These are phyloP conservation scores for Colletotrichum sp. DNA, from an alignment of 2,329 filamentous ascomycete genomes.

Conservation along the genomic window DNA sequence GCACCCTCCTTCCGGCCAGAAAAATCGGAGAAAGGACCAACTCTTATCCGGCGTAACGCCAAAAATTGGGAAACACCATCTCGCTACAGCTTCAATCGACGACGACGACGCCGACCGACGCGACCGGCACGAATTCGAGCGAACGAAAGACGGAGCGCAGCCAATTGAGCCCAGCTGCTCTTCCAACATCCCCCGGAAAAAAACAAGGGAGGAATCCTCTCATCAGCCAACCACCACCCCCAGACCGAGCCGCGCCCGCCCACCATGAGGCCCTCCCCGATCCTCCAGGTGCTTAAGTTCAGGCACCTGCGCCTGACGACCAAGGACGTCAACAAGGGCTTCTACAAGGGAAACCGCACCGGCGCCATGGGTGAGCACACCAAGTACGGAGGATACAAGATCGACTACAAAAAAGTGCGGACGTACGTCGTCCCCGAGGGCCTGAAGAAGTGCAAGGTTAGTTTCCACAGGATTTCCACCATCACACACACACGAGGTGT, in stretches of 20 bases:
- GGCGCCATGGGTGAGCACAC: conserved; percentile 88
- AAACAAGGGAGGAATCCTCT: neutral
- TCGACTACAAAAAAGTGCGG: conserved; percentile 88
- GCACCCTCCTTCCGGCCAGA: neutral
- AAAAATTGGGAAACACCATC: conserved; percentile 17
- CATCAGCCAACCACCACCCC: neutral
- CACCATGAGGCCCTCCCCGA: conserved; percentile 71
- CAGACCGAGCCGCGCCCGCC: neutral
- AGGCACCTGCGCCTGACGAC: conserved; percentile 84
- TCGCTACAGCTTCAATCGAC: neutral
- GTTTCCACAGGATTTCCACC: conserved; percentile 19
- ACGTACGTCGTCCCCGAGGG: conserved; percentile 83
- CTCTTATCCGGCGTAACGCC: conserved; percentile 20
- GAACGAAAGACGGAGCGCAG: neutral
- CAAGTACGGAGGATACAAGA: conserved; percentile 80
- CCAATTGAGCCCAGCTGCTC: neutral
- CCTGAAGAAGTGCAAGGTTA: conserved; percentile 75
- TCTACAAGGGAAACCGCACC: conserved; percentile 94
- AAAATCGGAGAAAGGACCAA: neutral
- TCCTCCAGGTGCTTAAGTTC: conserved; percentile 70
- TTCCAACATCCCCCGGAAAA: neutral
- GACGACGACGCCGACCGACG: neutral
- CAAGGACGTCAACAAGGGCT: conserved; percentile 91
- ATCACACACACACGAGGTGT: neutral
- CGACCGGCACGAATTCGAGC: neutral